Conservation (phyloP, 805 yeast genomes). For the Wickerhamiella vanderwaltii region DNA sequence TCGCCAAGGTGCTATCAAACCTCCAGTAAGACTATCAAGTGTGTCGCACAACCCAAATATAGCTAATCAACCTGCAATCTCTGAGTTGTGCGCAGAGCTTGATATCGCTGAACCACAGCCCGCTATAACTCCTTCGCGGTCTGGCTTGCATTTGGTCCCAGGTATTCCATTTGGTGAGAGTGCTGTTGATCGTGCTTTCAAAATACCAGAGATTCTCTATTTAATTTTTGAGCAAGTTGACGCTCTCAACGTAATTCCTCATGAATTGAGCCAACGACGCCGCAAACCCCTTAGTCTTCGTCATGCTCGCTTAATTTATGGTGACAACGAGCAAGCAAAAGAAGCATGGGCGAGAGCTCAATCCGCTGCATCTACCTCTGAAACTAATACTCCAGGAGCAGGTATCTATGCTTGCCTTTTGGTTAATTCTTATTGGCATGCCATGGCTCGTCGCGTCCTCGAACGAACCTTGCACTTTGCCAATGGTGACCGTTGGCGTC, state of each 20-base stretch:
- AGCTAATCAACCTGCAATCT: slow-evolving; percentile 9
- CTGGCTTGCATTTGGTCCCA: neutral
- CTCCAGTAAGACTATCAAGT: slow-evolving; percentile 7
- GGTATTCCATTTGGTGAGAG: neutral
- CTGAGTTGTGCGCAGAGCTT: slow-evolving; percentile 14
- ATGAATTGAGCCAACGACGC: slow-evolving; percentile 46
- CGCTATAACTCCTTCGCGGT: neutral
- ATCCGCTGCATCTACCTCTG: slow-evolving; percentile 13
- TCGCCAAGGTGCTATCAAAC: slow-evolving; percentile 5
- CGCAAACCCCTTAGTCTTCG: slow-evolving; percentile 56
- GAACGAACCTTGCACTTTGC: slow-evolving; percentile 45
- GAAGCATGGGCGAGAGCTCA: slow-evolving; percentile 33
- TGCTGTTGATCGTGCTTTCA: slow-evolving; percentile 39
- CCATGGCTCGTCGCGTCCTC: slow-evolving; percentile 42
- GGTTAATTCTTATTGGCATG: slow-evolving; percentile 59
- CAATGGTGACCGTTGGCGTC: slow-evolving; percentile 35
- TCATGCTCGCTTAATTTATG: slow-evolving; percentile 59
- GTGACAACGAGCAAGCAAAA: slow-evolving; percentile 35
- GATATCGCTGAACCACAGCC: slow-evolving; percentile 8
- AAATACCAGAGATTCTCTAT: slow-evolving; percentile 63
- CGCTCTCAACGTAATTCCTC: slow-evolving; percentile 42
- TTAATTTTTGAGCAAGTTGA: slow-evolving; percentile 54
- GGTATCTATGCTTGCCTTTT: slow-evolving; percentile 48
- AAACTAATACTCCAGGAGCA: slow-evolving; percentile 13
- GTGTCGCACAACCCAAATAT: slow-evolving; percentile 7